Base-by-base conservation (phyloP, 1,284 basidiomycete genomes). In the Leccinum griseonigrum region DNA sequence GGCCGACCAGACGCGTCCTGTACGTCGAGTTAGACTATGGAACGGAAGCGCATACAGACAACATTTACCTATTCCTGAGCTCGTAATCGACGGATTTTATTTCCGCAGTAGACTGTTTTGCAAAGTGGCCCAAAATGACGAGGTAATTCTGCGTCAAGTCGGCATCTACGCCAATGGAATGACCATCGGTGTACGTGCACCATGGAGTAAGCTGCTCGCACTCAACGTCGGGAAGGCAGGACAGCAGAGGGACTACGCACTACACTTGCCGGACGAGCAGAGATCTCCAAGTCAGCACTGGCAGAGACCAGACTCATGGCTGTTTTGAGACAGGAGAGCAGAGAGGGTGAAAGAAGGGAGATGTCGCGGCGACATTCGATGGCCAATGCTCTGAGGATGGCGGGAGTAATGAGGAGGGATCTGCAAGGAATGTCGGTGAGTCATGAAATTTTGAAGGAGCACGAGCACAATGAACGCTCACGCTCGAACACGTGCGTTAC, bases 161-260 rank as follows among this genome's bases (percentile, higher is more conserved):
- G 66, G 85, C 84, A 71, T 96, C 94, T 31, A 90, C 85, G 53
- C 91, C 91, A 64, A 95, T 87, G 43, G 90, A 78, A 59, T 87
- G 85, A 0, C 94, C 93, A 67, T 95, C 90, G 8, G 95, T 93
- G 69, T 90, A 97, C 6, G 94, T 95, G n/a, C 93, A 90, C 85
- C 95, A 95, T 0, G 94, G 90, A 13, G 90, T 91, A 70, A 98
- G 96, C 88, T 94, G 71, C 13, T 8, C 31, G 53, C 13, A 13
- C 56, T 60, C 14, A 54, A 53, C 50, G 13, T 9, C 7, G 18
- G 38, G 10, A 1, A 43, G 29, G 11, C 3, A 55, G 9, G 32
- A 13, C 16, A 54, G 46, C 16, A 16, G 48, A 4, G 10, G 60
- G 29, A 18, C 29, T 46, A 83, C 91, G 70, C 71, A 94, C 93